phyloP scores from a whole-genome alignment of 352 stramenopile genomes.

The Pythium biforme region DNA sequence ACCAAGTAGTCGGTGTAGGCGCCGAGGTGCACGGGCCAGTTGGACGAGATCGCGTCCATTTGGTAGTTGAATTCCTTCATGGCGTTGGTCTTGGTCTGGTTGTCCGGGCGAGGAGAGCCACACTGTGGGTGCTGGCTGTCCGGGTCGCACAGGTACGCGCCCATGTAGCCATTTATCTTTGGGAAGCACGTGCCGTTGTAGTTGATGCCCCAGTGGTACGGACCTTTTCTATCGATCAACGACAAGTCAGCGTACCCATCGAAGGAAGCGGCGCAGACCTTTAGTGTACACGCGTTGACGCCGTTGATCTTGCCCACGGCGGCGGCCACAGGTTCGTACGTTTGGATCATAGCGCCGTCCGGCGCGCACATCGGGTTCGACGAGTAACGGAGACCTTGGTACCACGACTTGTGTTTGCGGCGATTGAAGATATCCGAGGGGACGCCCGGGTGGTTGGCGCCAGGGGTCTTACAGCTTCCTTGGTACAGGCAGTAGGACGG shows the following conservation, averaged over 20 bases:
- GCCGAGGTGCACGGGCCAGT: slow-evolving; percentile 53
- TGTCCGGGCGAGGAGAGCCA: not conserved
- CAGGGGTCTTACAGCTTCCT: not conserved
- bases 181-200: slow-evolving; percentile 58
- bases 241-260: slow-evolving; percentile 39
- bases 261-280: slow-evolving; percentile 41
- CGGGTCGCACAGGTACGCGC: slow-evolving; percentile 47
- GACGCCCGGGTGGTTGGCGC: slow-evolving; percentile 1
- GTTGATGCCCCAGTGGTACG: slow-evolving; percentile 58
- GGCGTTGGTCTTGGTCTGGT: slow-evolving; percentile 10
- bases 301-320: not conserved
- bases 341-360: slow-evolving; percentile 6
- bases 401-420: slow-evolving; percentile 5
- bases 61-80: slow-evolving; percentile 41
- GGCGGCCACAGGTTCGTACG: too few species aligned
- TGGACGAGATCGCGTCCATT: slow-evolving; percentile 64
- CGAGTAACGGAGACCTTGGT: slow-evolving; percentile 51
- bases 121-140: slow-evolving; percentile 33
- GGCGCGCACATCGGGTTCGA: slow-evolving; percentile 40
- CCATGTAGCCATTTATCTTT: slow-evolving; percentile 52
- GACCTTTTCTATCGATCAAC: slow-evolving; percentile 31
- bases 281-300: slow-evolving; percentile 24
- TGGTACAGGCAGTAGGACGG: not conserved
- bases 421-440: not conserved
- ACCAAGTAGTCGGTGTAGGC: slow-evolving; percentile 46